A percentile compares a stretch with the other conserved stretches of the same genome.
Conservation (phyloP, 2,329 filamentous ascomycete species). For the Cephalotrichum gorgonifer region DNA sequence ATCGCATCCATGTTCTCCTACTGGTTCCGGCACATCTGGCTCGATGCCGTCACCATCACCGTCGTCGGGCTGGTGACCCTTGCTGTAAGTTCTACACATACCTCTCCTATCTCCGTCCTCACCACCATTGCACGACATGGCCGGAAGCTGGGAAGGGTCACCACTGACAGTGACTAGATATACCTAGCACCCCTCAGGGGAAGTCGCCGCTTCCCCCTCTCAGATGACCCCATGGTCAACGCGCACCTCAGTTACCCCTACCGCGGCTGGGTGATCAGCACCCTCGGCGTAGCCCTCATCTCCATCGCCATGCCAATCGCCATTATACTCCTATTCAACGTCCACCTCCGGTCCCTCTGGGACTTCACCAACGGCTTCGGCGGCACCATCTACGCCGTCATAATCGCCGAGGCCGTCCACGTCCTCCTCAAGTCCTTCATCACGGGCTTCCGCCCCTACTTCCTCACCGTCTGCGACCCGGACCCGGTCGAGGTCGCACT, state of each 20-base stretch:
- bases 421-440: conserved; percentile 57
- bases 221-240: conserved; percentile 32
- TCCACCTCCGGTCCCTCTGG: conserved; percentile 46
- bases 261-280: conserved; percentile 51
- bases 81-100: too few relatives aligned
- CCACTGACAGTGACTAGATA: neutral
- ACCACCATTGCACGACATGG: too few relatives aligned
- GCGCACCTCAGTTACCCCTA: conserved; percentile 56
- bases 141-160: too few relatives aligned
- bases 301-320: conserved; percentile 45
- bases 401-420: conserved; percentile 52
- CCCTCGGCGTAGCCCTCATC: conserved; percentile 46
- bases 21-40: conserved; percentile 48
- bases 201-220: conserved; percentile 52
- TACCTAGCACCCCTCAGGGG: conserved; percentile 24
- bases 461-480: conserved; percentile 54
- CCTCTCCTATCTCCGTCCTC: too few relatives aligned
- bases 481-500: conserved; percentile 26
- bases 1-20: neutral
- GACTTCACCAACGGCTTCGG: conserved; percentile 52
- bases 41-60: conserved; percentile 50
- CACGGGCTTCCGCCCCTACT: conserved; percentile 53
- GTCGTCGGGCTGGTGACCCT: conserved; percentile 53
- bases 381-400: conserved; percentile 49
- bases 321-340: conserved; percentile 45